Evolutionary conservation across 495 filamentous ascomycete genomes (phyloP).

Genomic region (Xylaria sp.): DNA sequence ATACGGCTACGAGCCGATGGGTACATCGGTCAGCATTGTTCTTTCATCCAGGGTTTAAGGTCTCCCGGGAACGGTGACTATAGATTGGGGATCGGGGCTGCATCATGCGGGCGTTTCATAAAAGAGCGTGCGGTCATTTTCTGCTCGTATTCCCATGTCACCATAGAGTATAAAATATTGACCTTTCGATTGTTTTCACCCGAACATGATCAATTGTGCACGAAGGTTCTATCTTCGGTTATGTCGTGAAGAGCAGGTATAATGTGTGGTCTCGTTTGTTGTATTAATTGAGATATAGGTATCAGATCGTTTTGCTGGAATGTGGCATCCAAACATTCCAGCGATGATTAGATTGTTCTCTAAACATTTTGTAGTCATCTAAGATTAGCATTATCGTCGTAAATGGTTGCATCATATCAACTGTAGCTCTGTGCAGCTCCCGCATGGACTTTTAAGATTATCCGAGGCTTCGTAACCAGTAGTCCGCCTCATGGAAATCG

Average conservation of each 20-base stretch:
- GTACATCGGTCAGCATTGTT: not conserved
- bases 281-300: not conserved
- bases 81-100: conserved; percentile 23
- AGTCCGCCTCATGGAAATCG: not conserved
- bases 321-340: not conserved
- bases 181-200: not conserved
- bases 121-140: conserved; percentile 17
- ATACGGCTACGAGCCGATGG: not conserved
- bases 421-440: conserved; percentile 1
- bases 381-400: conserved; percentile 44
- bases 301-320: not conserved
- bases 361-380: conserved; percentile 35
- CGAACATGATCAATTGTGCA: not conserved
- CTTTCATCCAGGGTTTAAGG: not conserved
- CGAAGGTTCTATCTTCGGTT: not conserved
- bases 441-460: not conserved
- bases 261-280: conserved; percentile 3
- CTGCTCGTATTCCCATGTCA: conserved; percentile 18
- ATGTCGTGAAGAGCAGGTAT: not conserved
- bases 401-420: conserved; percentile 11
- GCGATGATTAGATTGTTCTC: not conserved
- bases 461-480: not conserved
- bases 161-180: conserved; percentile 18
- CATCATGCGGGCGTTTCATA: conserved; percentile 23
- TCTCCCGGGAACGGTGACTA: conserved; percentile 1